Evolutionary conservation across 805 yeast genomes (phyloP).

Genomic region (Candida odintsovae): DNA sequence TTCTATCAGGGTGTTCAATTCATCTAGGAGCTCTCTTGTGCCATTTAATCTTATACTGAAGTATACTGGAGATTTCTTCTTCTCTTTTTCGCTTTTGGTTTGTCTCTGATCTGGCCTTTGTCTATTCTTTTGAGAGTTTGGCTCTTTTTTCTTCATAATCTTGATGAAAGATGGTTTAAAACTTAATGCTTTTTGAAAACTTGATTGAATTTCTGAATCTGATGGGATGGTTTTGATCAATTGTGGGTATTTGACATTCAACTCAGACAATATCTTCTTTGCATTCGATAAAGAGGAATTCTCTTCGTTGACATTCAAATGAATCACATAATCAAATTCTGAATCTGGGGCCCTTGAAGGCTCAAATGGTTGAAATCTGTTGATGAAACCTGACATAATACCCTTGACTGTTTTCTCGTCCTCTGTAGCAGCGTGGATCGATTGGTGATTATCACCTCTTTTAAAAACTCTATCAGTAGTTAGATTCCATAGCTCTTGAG

Average conservation of each 20-base stretch:
- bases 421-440: slow-evolving; percentile 50
- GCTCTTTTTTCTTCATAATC: slow-evolving; percentile 18
- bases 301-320: slow-evolving; percentile 38
- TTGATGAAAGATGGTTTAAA: slow-evolving; percentile 50
- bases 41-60: slow-evolving; percentile 37
- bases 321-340: slow-evolving; percentile 58
- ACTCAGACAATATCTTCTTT: slow-evolving; percentile 30
- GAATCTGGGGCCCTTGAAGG: slow-evolving; percentile 49
- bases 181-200: slow-evolving; percentile 46
- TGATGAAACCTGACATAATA: slow-evolving; percentile 71
- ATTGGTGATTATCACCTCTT: slow-evolving; percentile 88
- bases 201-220: slow-evolving; percentile 34
- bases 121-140: slow-evolving; percentile 5
- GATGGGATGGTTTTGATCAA: slow-evolving; percentile 37
- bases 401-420: slow-evolving; percentile 45
- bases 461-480: slow-evolving; percentile 54
- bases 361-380: slow-evolving; percentile 59
- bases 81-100: slow-evolving; percentile 5
- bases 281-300: slow-evolving; percentile 49
- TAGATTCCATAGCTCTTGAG: slow-evolving; percentile 36
- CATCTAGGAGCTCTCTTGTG: slow-evolving; percentile 1
- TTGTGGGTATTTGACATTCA: slow-evolving; percentile 39
- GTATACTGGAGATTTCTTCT: slow-evolving; percentile 33
- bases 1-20: slow-evolving; percentile 5
- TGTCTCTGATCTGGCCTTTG: slow-evolving; percentile 5